Evolutionary conservation across 2,329 filamentous ascomycete genomes (phyloP), one percentile per base, ranked within the genome.

Genomic region (Geosmithia morbida): DNA sequence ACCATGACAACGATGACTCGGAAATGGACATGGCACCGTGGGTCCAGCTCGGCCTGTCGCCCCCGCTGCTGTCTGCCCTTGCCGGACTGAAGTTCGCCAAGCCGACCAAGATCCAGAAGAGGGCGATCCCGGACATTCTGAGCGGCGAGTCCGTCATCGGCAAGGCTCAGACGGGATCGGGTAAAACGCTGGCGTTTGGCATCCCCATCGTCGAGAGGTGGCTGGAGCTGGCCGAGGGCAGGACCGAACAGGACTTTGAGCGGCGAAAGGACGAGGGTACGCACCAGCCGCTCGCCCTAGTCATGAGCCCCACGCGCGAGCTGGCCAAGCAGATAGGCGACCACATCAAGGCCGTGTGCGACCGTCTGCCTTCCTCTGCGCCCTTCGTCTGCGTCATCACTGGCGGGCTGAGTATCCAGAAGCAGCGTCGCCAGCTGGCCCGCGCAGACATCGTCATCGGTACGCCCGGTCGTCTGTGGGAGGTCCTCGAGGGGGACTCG

Each of bases 81-180:
- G 82, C 87, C 2, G 84, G 81, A 54, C 70, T 97, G 51, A 84
- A 83, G 49, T 97, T 97, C 60, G 60, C 74, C 4, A 81, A 78
- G 49, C 92, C 92, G 1, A 96, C 89, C 0, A 66, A 75, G 0
- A 95, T 98, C 49, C 92, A 98, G 61, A 66, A 72, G 18, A 72
- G 79, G 33, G 72, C 86, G 1, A 94, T 98, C 55, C 89, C 92
- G 0, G 76, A 85, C 47, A 85, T 96, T 43, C 61, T 90, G 18
- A 77, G 79, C 6, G 90, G 90, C 0, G 85, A 86, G 59, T 90
- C 98, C 63, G 83, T 97, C 16, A 85, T 98, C 52, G 92, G 92
- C 41, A 98, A 98, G 66, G 92, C 92, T 2, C 84, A 90, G 11
- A 98, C 92, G 0, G 92, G 92, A 53, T 97, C 92, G 14, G 92